Base-by-base conservation (phyloP, 208 protist genomes). In the Trypanosoma avium region DNA sequence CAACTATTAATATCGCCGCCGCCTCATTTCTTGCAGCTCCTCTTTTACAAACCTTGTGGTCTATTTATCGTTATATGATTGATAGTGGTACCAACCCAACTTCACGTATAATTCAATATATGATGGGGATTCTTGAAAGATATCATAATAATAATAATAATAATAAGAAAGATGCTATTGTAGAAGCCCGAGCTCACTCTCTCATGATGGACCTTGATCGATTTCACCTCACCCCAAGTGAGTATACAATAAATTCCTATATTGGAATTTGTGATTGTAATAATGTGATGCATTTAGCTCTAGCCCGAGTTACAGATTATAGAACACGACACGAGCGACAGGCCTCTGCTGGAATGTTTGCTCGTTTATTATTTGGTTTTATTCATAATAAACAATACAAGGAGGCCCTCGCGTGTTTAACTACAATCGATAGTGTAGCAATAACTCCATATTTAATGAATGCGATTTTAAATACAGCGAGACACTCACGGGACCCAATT, bases 81-180 rank as follows among this genome's bases (percentile, higher is more conserved):
- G 86, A 93, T 66, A 93, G 86, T 67, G 86, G 86, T 56, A 93
- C 86, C 1, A 66, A 93, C 66, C 86, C 86, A 13, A 85, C 81
- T 3, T 24, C 82, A 24, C 83, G 81, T 43, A 68, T 80, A 10
- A 53, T 87, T 12, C 83, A 93, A 69, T 79, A 88, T 60, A 56
- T 90, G 46, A 93, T 93, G 86, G 86, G 79, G 3, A 62, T 93
- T 27, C 77, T 93, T 17, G 84, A 84, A 33, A 71, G 70, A 72
- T 57, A 67, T 58, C 22, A 64, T 49, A 46, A 43, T 32, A 57
- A 50, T 24, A 54, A 65, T 54, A 54, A 71, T 9, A 59, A 67
- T 58, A 26, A 64, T 49, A 46, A 43, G 48, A 57, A 50, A 27
- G 60, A 65, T 54, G 60, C 75, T 9, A 59, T 78, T 26, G 57